These are phyloP conservation scores for Bonia amplexicaulis DNA, from an alignment of 176 grass and related monocot species.

Conservation along the genomic window DNA sequence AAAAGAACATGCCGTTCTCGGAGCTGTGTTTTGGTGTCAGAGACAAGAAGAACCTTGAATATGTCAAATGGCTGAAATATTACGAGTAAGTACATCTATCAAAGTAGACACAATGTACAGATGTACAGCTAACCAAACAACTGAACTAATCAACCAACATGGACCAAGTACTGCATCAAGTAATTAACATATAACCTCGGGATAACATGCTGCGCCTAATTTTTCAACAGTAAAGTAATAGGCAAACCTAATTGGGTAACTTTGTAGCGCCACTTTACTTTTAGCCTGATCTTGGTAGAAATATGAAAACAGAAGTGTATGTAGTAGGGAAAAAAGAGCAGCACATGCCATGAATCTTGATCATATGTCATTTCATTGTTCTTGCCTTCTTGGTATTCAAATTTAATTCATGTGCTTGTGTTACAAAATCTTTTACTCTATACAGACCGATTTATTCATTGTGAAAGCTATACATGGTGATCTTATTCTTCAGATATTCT, in stretches of 20 bases:
- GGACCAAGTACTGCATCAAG: background rate
- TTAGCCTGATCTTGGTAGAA: background rate
- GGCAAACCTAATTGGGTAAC: background rate
- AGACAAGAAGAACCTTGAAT: background rate
- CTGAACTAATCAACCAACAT: background rate
- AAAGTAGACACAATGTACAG: background rate
- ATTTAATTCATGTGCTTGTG: background rate
- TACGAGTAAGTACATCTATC: background rate
- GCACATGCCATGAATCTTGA: background rate
- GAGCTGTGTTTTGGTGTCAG: background rate
- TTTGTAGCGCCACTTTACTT: background rate
- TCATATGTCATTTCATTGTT: background rate
- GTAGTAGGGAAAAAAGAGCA: background rate
- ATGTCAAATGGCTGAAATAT: background rate
- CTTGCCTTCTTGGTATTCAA: background rate
- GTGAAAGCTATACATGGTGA: background rate
- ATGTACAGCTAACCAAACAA: background rate
- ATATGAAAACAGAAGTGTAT: conserved; percentile 9
- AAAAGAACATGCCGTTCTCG: no score
- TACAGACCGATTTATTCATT: background rate
- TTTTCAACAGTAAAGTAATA: background rate
- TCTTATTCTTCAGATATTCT: background rate
- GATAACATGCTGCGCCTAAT: background rate
- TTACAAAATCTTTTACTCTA: background rate
- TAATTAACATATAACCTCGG: background rate